Evolutionary conservation across 2,329 filamentous ascomycete species (phyloP), one percentile per base, ranked within the genome.

Genomic region (Penicillium sp.): DNA sequence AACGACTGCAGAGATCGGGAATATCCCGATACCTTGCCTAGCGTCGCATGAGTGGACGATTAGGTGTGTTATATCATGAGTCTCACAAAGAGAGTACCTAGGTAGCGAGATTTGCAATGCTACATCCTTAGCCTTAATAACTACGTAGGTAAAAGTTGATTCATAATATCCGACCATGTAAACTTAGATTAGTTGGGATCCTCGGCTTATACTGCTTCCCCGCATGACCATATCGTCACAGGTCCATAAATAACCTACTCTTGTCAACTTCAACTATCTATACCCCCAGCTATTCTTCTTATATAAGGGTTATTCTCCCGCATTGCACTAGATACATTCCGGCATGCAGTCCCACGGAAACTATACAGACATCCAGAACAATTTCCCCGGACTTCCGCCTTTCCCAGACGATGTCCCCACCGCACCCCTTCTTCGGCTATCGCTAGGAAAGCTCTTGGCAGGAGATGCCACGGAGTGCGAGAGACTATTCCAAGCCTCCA

Each of bases 391-490:
- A 8, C 48, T 69, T 5, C 67, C 75, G 37, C 70, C 71, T 0
- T 76, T 77, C 47, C 72, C 75, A 12, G 55, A 63, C 3, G 59
- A 73, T 47, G 61, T 77, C 13, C 64, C 67, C 24, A 74, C 68
- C 10, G 74, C 72, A 5, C 74, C 74, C 10, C 67, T 77, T 28
- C 64, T 75, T 23, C 68, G 68, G 18, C 62, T 77, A 6, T 74
- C 68, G 2, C 61, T 75, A 3, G 46, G 49, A 4, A 72, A 70
- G 42, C 65, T 77, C 29, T 54, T 72, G 23, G 58, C 59, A 2
- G 58, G 65, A 33, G 68, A 76, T 35, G 10, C 44, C 4, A 46
- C 47, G 3, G 74, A 75, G 58, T 56, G 62, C 5, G 44, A 62
- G 8, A 63, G 65, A 20, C 65, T 77, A 20, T 70, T 66, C 27